A percentile compares a stretch with the other conserved stretches of the same genome.
phyloP scores from a whole-genome alignment of 2,329 filamentous ascomycete genomes.

The Alternaria panax region DNA sequence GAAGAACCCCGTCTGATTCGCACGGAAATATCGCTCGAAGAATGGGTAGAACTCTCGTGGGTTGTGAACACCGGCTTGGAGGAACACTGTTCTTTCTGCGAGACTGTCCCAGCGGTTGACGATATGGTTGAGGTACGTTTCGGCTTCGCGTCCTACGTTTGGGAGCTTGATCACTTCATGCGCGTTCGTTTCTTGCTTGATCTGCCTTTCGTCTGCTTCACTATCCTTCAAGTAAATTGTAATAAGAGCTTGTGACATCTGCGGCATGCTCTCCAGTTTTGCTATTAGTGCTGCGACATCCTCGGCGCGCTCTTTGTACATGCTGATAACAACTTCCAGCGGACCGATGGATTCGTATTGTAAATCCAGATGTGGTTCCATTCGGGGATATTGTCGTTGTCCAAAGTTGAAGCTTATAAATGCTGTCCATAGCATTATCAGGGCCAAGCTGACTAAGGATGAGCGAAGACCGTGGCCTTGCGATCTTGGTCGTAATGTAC shows the following conservation, averaged over 20 bases:
- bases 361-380: slow-evolving; percentile 21
- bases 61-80: slow-evolving; percentile 56
- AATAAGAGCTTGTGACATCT: slow-evolving; percentile 28
- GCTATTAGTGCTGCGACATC: slow-evolving; percentile 35
- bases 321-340: slow-evolving; percentile 49
- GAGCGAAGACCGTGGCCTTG: slow-evolving; percentile 4
- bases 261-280: slow-evolving; percentile 28
- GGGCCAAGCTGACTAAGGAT: slow-evolving; percentile 9
- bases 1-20: slow-evolving; percentile 54
- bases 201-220: slow-evolving; percentile 25
- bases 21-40: slow-evolving; percentile 50
- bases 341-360: slow-evolving; percentile 28
- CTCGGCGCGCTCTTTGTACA: slow-evolving; percentile 46
- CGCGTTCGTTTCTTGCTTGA: slow-evolving; percentile 35
- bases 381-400: slow-evolving; percentile 11
- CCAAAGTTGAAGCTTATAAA: slow-evolving; percentile 32
- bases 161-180: slow-evolving; percentile 33
- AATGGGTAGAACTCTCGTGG: slow-evolving; percentile 47
- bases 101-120: slow-evolving; percentile 53
- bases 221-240: slow-evolving; percentile 47
- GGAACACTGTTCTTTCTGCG: slow-evolving; percentile 57
- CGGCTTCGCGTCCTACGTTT: slow-evolving; percentile 56
- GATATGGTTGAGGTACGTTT: slow-evolving; percentile 59
- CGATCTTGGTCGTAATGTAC: neutral
- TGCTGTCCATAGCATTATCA: slow-evolving; percentile 26